These are phyloP conservation scores for Tremellales sp. DNA, from an alignment of 1,284 basidiomycete species.

Conservation along the genomic window DNA sequence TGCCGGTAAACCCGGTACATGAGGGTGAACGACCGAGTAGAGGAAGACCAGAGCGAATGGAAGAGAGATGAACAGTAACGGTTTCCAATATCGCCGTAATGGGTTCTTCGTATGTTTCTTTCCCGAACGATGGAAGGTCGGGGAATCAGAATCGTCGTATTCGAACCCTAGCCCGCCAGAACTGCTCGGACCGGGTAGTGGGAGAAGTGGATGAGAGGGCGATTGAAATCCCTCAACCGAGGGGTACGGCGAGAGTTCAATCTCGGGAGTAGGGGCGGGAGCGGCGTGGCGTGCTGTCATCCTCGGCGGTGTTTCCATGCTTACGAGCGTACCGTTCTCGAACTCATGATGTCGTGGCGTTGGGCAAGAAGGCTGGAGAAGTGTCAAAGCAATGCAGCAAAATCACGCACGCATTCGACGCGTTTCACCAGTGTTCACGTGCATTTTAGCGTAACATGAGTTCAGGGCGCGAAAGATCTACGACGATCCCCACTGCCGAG, in stretches of 20 bases:
- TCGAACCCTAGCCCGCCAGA: background rate
- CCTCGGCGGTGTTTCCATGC: too few species aligned
- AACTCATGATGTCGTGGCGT: too few species aligned
- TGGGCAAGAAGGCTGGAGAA: too few species aligned
- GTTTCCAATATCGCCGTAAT: slow-evolving; percentile 20
- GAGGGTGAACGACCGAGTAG: slow-evolving; percentile 35
- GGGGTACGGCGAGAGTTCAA: background rate
- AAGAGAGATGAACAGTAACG: slow-evolving; percentile 21
- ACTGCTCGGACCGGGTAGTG: background rate
- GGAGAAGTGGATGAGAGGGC: background rate
- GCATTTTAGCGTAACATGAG: too few species aligned
- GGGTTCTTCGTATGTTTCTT: background rate
- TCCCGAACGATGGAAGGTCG: background rate
- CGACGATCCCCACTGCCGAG: too few species aligned
- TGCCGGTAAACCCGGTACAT: slow-evolving; percentile 36
- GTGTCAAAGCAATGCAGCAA: too few species aligned
- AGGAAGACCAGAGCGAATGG: slow-evolving; percentile 32
- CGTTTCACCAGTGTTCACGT: too few species aligned
- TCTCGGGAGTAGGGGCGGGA: background rate
- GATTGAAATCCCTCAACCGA: background rate
- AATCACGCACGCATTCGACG: too few species aligned
- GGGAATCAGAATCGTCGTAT: background rate
- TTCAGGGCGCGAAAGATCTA: too few species aligned
- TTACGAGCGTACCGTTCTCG: too few species aligned
- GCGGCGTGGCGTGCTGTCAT: background rate